phyloP scores from a whole-genome alignment of 345 rosid species.

The Arabidopsis thaliana region TAIR10.1 NC_003076.8:16386501-16387000 shows the following conservation, averaged over 20 bases:
- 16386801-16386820: slow-evolving; percentile 36
- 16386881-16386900: slow-evolving; percentile 31
- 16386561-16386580: not conserved
- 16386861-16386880: not conserved
- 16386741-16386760: slow-evolving; percentile 21
- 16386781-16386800: slow-evolving; percentile 34
- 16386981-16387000: slow-evolving; percentile 32
- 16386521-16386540: not conserved
- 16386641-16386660: not conserved
- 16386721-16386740: slow-evolving; percentile 28
- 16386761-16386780: slow-evolving; percentile 15
- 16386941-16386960: slow-evolving; percentile 24
- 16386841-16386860: not conserved
- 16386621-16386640: not conserved
- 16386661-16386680: not conserved
- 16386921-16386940: slow-evolving; percentile 4
- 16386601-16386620: not conserved
- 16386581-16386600: not conserved
- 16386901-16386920: slow-evolving; percentile 40
- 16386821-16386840: slow-evolving; percentile 18
- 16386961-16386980: slow-evolving; percentile 30
- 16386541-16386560: not conserved
- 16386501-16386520: not conserved
- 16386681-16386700: no score
- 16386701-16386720: not conserved